phyloP scores from a whole-genome alignment of 1,284 basidiomycete species.

The Austroboletus olivaceoglutinosus region DNA sequence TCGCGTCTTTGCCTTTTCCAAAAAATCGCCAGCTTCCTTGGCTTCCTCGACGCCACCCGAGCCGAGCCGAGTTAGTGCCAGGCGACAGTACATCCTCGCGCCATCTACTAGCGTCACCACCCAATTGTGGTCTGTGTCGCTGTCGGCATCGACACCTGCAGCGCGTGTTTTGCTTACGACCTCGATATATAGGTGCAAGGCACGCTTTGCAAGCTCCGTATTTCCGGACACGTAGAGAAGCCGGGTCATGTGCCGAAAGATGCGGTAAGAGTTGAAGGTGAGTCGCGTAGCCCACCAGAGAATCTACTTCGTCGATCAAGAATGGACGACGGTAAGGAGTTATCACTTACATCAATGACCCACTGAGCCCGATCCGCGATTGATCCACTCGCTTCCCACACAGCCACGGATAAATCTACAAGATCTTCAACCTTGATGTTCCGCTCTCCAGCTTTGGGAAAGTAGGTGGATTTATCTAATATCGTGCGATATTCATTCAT shows the following conservation, averaged over 20 bases:
- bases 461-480: slow-evolving; percentile 64
- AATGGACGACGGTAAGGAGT: neutral
- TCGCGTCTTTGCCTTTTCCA: slow-evolving; percentile 55
- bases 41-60: slow-evolving; percentile 47
- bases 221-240: slow-evolving; percentile 68
- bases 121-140: slow-evolving; percentile 65
- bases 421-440: slow-evolving; percentile 84
- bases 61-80: slow-evolving; percentile 38
- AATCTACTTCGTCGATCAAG: slow-evolving; percentile 43
- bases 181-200: slow-evolving; percentile 79
- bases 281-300: slow-evolving; percentile 90
- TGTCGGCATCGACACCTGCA: slow-evolving; percentile 43
- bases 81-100: slow-evolving; percentile 67
- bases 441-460: slow-evolving; percentile 82
- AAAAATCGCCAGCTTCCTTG: slow-evolving; percentile 55
- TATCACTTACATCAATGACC: slow-evolving; percentile 66
- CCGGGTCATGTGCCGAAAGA: slow-evolving; percentile 81
- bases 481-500: slow-evolving; percentile 70
- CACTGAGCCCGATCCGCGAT: slow-evolving; percentile 60
- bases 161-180: slow-evolving; percentile 71
- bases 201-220: slow-evolving; percentile 66
- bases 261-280: slow-evolving; percentile 86
- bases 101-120: slow-evolving; percentile 73
- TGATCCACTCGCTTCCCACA: slow-evolving; percentile 75
- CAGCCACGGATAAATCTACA: slow-evolving; percentile 75